phyloP scores from a whole-genome alignment of 345 rosid species.

The Eucalyptus sp. region DNA sequence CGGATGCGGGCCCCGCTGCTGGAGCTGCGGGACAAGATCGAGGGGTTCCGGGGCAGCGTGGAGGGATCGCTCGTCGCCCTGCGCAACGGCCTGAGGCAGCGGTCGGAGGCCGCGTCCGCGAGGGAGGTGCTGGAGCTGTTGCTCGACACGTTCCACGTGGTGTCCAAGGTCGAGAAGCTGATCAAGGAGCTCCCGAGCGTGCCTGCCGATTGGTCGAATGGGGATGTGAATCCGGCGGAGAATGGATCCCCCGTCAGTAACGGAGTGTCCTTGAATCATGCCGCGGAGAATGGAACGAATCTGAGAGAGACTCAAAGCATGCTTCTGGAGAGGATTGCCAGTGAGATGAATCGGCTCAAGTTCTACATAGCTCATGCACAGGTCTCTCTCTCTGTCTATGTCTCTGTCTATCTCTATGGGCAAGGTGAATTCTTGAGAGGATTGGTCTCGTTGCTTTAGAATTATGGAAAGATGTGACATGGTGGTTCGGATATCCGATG shows the following conservation, averaged over 20 bases:
- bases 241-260: constrained; percentile 23
- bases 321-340: constrained; percentile 96
- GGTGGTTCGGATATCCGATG: neutral
- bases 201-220: constrained; percentile 77
- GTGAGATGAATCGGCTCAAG: constrained; percentile 94
- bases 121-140: constrained; percentile 81
- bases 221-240: constrained; percentile 33
- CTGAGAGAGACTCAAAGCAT: constrained; percentile 92
- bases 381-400: constrained; percentile 39
- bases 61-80: constrained; percentile 59
- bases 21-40: constrained; percentile 85
- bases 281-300: constrained; percentile 60
- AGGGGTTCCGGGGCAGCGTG: constrained; percentile 62
- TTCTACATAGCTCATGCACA: constrained; percentile 86
- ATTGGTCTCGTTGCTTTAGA: neutral
- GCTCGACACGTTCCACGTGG: constrained; percentile 91
- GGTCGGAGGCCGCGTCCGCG: constrained; percentile 88
- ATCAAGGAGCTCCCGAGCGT: constrained; percentile 83
- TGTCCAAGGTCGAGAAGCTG: constrained; percentile 97
- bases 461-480: neutral
- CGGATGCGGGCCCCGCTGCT: constrained; percentile 97
- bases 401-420: neutral
- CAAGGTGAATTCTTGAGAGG: neutral
- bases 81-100: constrained; percentile 72
- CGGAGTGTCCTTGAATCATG: constrained; percentile 23